Conservation (phyloP, 352 stramenopile species). For the Phytophthora aleatoria region DNA sequence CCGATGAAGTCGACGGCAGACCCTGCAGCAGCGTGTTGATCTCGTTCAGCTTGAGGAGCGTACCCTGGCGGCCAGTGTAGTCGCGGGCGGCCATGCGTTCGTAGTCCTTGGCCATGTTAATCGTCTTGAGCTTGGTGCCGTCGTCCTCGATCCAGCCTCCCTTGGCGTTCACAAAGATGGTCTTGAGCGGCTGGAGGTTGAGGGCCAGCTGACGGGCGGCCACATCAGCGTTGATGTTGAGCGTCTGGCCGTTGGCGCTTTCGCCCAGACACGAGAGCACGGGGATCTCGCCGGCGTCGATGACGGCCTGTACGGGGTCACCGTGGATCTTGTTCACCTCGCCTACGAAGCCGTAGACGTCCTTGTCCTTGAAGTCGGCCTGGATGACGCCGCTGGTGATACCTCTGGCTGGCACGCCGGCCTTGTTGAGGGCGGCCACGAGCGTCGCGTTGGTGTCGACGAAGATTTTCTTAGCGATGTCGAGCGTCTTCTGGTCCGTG, state of each 20-base stretch:
- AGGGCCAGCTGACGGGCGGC: constrained; percentile 80
- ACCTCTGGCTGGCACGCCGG: constrained; percentile 68
- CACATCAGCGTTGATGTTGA: constrained; percentile 92
- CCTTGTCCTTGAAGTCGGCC: constrained; percentile 77
- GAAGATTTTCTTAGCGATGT: constrained; percentile 89
- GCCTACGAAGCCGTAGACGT: constrained; percentile 87
- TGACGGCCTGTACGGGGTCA: constrained; percentile 67
- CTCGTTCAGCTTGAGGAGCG: constrained; percentile 92
- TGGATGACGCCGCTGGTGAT: constrained; percentile 89
- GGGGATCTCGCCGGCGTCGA: constrained; percentile 76
- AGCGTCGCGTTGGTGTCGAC: constrained; percentile 83
- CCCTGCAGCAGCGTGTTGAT: constrained; percentile 85
- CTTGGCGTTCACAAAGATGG: constrained; percentile 91
- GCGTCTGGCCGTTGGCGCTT: constrained; percentile 70
- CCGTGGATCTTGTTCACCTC: constrained; percentile 81
- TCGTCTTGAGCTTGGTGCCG: constrained; percentile 80
- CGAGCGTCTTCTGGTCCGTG: constrained; percentile 86
- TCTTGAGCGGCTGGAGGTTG: constrained; percentile 85
- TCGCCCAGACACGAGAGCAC: constrained; percentile 88
- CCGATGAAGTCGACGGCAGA: constrained; percentile 77
- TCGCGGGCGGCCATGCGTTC: constrained; percentile 72
- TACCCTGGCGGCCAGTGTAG: constrained; percentile 90
- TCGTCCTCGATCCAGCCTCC: constrained; percentile 89
- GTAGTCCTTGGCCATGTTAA: constrained; percentile 87
- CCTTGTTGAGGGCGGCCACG: constrained; percentile 71